phyloP scores from a whole-genome alignment of 2,329 filamentous ascomycete species.

The Claviceps sorghi region DNA sequence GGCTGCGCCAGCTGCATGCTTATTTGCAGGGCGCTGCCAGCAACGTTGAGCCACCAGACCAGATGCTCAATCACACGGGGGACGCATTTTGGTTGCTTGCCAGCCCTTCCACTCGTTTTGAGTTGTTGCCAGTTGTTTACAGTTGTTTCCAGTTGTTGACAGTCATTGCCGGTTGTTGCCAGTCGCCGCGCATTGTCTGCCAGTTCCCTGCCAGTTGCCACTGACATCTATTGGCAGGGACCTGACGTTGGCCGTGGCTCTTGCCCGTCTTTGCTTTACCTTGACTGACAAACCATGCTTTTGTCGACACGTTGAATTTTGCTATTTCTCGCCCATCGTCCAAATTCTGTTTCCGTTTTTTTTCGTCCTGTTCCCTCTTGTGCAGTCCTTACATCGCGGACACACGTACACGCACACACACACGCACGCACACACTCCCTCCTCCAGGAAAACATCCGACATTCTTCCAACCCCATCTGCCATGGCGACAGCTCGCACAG shows the following conservation, averaged over 20 bases:
- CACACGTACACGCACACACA: too few relatives aligned
- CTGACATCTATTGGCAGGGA: background rate
- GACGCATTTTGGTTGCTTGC: too few relatives aligned
- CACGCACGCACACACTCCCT: too few relatives aligned
- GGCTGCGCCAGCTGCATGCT: background rate
- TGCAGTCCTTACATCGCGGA: background rate
- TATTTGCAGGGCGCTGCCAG: too few relatives aligned
- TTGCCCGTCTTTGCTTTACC: background rate
- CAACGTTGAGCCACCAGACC: too few relatives aligned
- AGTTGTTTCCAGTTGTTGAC: too few relatives aligned
- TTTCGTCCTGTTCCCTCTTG: background rate
- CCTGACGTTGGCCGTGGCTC: background rate
- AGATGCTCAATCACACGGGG: too few relatives aligned
- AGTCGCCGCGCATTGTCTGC: background rate
- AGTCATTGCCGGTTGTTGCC: background rate
- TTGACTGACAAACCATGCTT: background rate
- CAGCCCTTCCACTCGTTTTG: too few relatives aligned
- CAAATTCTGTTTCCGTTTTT: too few relatives aligned
- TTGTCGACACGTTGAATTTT: background rate
- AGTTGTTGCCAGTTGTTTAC: too few relatives aligned
- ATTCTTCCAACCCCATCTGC: too few relatives aligned
- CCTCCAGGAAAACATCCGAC: too few relatives aligned
- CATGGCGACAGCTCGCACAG: slow-evolving; percentile 11
- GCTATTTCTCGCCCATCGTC: background rate
- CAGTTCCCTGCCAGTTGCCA: background rate